Evolutionary conservation across 2,329 filamentous ascomycete genomes (phyloP).

Genomic region (Macrophomina pseudophaseolina): DNA sequence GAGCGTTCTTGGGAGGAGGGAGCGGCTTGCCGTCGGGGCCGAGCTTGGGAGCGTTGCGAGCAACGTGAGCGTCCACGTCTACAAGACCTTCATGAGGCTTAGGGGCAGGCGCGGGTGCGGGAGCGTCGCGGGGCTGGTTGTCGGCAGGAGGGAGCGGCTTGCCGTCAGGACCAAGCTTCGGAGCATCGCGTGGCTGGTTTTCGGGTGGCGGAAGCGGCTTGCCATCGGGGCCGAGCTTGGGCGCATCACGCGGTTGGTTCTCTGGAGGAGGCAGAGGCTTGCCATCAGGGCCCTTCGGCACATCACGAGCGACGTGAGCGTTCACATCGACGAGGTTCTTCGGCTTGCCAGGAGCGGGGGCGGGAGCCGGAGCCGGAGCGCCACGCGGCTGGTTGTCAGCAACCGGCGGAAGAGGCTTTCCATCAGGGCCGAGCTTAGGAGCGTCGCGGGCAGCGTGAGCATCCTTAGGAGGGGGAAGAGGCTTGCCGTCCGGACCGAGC

Average conservation of each 20-base stretch:
- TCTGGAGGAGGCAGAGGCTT: not conserved
- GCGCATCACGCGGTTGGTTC: not conserved
- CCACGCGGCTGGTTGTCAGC: not conserved
- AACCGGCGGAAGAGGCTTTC: not conserved
- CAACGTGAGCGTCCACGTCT: too few species aligned
- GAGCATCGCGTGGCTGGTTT: not conserved
- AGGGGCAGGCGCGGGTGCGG: not conserved
- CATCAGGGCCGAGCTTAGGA: not conserved
- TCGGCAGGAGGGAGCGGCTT: not conserved
- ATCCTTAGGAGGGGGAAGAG: not conserved
- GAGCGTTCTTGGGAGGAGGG: not conserved
- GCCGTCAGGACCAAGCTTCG: not conserved
- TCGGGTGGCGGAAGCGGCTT: not conserved
- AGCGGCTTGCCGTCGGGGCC: not conserved
- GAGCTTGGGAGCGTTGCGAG: not conserved
- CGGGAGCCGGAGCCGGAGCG: not conserved
- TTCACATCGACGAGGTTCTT: conserved; percentile 3
- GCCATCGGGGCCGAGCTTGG: not conserved
- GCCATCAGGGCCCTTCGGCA: not conserved
- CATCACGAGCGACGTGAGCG: conserved; percentile 5
- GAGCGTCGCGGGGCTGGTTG: conserved; percentile 1
- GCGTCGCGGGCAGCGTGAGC: conserved; percentile 13
- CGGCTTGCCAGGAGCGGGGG: not conserved
- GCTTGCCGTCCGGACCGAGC: not conserved
- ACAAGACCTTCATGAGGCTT: not conserved